Base-by-base conservation (phyloP, 2,329 filamentous ascomycete species). In the Thermothelomyces thermophilus region DNA sequence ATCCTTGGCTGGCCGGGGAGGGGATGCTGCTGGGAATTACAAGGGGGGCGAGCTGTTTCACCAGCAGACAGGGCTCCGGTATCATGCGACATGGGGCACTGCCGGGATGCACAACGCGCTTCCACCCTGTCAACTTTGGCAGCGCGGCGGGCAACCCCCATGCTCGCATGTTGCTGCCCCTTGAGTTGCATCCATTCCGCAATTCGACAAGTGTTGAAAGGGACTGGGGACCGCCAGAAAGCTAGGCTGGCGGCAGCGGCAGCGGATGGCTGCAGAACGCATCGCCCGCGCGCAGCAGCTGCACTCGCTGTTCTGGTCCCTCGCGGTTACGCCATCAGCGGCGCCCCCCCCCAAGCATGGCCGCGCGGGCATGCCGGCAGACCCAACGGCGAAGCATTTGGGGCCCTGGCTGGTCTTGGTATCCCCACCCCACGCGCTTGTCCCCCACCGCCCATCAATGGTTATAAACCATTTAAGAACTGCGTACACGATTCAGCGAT, bases 1-100 rank as follows among this genome's bases (percentile, higher is more conserved):
- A 73, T 70, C 66, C 68, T 65, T 70, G 66, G 58, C 70, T 64
- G 60, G 37, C 37, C 37, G 22, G 37, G 64, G 68, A 64, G 64
- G 66, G 66, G 68, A 70, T 66, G 52, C 53, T 44, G 28, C 63
- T 63, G 64, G 71, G 67, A 70, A 71, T 72, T 70, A 59, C 72
- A 76, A n/a, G 70, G 73, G 71, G 69, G 66, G 58, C 50, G 59
- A 68, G 63, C 64, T 71, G 75, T 77, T 77, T 77, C 75, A 77
- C 70, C 67, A 73, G 61, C 62, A 66, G 65, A 68, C 65, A 63
- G 71, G 70, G 64, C 54, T 57, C 55, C 55, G 57, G 58, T 62
- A 62, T 61, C 63, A 63, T 66, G 66, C 63, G 64, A 66, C 66
- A 68, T 48, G 52, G 52, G 57, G 58, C 45, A 42, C 48, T 57